Conservation (phyloP, 2,329 filamentous ascomycete genomes). For the Bipolaris zeicola region DNA sequence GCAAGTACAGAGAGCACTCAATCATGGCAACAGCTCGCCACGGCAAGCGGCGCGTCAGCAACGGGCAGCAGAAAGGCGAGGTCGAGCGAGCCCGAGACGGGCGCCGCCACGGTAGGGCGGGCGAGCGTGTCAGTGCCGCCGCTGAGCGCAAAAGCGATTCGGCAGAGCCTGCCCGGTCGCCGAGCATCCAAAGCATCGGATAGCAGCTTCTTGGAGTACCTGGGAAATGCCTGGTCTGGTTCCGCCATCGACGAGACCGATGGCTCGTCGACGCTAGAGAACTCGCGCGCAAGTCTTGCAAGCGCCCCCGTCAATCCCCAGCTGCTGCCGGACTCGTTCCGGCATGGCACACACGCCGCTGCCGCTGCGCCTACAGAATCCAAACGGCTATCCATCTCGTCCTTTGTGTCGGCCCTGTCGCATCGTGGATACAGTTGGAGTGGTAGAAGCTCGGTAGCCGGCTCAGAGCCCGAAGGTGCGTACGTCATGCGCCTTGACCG, state of each 20-base stretch:
- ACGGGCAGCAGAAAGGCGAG: constrained; percentile 61
- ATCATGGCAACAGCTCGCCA: constrained; percentile 54
- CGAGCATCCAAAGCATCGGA: constrained; percentile 51
- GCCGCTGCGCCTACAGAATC: constrained; percentile 49
- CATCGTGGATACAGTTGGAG: constrained; percentile 58
- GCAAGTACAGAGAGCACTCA: constrained; percentile 48
- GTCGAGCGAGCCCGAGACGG: constrained; percentile 65
- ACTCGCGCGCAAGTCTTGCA: constrained; percentile 12
- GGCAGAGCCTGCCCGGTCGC: constrained; percentile 49
- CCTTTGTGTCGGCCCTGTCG: constrained; percentile 65
- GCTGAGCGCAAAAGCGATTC: constrained; percentile 52
- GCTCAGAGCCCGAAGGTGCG: constrained; percentile 54
- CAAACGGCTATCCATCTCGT: constrained; percentile 75
- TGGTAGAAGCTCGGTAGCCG: constrained; percentile 53
- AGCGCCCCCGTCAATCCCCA: constrained; percentile 29
- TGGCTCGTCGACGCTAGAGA: constrained; percentile 50
- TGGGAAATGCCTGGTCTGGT: constrained; percentile 39
- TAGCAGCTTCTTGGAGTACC: constrained; percentile 47
- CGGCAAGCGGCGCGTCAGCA: constrained; percentile 49
- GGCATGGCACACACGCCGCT: constrained; percentile 52
- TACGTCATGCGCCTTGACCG: constrained; percentile 25
- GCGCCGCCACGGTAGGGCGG: constrained; percentile 62
- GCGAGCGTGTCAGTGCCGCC: constrained; percentile 70
- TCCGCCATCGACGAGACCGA: constrained; percentile 56
- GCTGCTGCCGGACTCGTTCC: constrained; percentile 57